phyloP scores from a whole-genome alignment of 805 yeast genomes.

The Barnettozyma californica region DNA sequence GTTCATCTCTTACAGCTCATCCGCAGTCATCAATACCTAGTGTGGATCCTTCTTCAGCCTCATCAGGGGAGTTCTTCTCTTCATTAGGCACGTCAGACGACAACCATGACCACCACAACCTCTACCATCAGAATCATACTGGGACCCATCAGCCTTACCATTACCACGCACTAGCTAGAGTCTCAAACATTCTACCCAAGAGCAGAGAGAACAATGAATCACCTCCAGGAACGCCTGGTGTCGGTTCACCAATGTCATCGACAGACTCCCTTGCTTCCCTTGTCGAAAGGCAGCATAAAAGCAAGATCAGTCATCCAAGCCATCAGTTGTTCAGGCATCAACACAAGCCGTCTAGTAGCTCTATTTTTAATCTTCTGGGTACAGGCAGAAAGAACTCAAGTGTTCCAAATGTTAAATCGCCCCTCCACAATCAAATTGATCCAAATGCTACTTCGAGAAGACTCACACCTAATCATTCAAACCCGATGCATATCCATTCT shows the following conservation, averaged over 20 bases:
- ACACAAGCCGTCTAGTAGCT: slow-evolving; percentile 11
- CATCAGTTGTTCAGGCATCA: slow-evolving; percentile 27
- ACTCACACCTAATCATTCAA: slow-evolving; percentile 19
- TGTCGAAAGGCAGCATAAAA: slow-evolving; percentile 35
- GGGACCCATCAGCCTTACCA: slow-evolving; percentile 1
- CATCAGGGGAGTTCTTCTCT: slow-evolving; percentile 5
- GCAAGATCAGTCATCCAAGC: slow-evolving; percentile 37
- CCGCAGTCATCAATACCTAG: neutral
- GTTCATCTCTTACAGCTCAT: neutral
- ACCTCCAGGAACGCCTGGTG: slow-evolving; percentile 15
- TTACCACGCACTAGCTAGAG: slow-evolving; percentile 14
- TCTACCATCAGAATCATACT: neutral
- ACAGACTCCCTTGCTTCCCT: slow-evolving; percentile 33
- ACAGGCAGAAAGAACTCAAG: slow-evolving; percentile 10
- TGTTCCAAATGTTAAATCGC: slow-evolving; percentile 14
- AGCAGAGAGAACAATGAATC: slow-evolving; percentile 11
- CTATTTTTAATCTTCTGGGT: slow-evolving; percentile 15
- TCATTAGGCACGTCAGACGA: slow-evolving; percentile 3
- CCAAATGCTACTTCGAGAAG: slow-evolving; percentile 11
- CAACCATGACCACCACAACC: neutral
- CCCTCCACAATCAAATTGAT: slow-evolving; percentile 10
- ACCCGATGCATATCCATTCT: slow-evolving; percentile 24
- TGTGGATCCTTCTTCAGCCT: slow-evolving; percentile 1
- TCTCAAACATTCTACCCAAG: slow-evolving; percentile 16
- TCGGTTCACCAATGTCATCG: slow-evolving; percentile 27